Evolutionary conservation across 352 stramenopile genomes (phyloP), one percentile per base, ranked within the genome.

Genomic region (Pythium utonaiense): DNA sequence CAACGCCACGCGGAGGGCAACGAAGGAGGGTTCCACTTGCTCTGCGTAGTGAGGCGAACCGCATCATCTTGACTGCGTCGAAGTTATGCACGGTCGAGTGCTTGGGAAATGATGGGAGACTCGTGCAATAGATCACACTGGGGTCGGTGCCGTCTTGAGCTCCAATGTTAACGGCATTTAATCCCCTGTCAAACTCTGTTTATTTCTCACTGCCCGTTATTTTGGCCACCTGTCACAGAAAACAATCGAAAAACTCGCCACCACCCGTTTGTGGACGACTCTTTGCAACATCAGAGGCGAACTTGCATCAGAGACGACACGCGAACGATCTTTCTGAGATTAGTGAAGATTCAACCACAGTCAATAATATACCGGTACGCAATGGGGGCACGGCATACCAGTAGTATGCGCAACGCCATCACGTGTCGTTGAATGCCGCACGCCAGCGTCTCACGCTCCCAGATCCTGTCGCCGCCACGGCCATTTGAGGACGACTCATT

Each of bases 171-270:
- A 33, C 5, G 9, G 9, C 5, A 33, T 33, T 33, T 33, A 10
- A 33, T 5, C 28, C 28, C 28, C 5, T 33, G 28, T 9, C 9
- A 33, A 9, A 33, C 9, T 33, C 5, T 33, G 5, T 33, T 54
- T 42, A 27, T 41, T 2, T 42, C 48, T 6, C n/a, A 16, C n/a
- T 38, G 10, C 28, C 10, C 57, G 36, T 28, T 12, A 16, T 58
- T 64, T 57, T 44, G 4, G 31, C n/a, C 21, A 51, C 14, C 58
- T 65, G 58, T 65, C 58, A 59, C 58, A 65, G 52, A 33, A 59
- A 54, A 31, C 50, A 49, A 54, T 36, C 17, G 19, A 22, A 22
- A 21, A 22, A 52, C 27, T 34, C 45, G 45, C 13, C 22, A 53
- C 40, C 49, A 59, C 38, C 38, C 38, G 40, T 65, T 59, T 53